Base-by-base conservation (phyloP, 75 land plant genomes). In the Pinus taeda region DNA sequence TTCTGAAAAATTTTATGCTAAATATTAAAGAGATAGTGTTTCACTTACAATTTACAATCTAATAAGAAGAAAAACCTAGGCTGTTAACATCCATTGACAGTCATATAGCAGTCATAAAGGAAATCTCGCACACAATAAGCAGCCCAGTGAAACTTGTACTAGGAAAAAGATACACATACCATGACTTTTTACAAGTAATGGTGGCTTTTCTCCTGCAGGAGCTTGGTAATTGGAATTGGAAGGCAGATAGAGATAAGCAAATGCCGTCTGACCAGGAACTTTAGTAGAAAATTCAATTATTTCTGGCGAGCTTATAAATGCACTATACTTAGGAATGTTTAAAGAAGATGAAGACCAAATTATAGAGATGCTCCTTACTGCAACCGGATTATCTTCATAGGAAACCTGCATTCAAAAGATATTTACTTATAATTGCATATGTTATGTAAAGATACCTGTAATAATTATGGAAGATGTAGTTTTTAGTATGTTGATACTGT, bases 191-290 rank as follows among this genome's bases (percentile, higher is more conserved):
- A 94, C 64, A 57, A 96, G 78, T 24, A 96, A 58, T 56, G 97
- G 99, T 58, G 99, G 99, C 80, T 89, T 95, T 66, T 97, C 99
- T 76, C 82, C 92, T n/a, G 22, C 61, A 61, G 77, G 57, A 69
- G 87, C 89, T 72, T 85, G 81, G 73, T 83, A 97, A 60, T 60
- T 69, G 57, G 70, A 76, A 80, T 97, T 97, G 57, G 81, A 71
- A 29, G 99, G 99, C n/a, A 98, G 93, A 81, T 94, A 97, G 74
- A 85, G 93, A 74, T 94, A 95, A 64, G 98, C 99, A 87, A 89
- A 97, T 13, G 98, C 99, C 33, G 76, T 88, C 76, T 94, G 83
- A 20, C 90, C 95, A 71, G 91, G 86, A 39, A 83, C 82, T 77
- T 81, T 88, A 30, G 99, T 97, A 36, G 95, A 87, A 74, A 97